Conservation (phyloP, 352 stramenopile species). For the Lagenidium sp. region DNA sequence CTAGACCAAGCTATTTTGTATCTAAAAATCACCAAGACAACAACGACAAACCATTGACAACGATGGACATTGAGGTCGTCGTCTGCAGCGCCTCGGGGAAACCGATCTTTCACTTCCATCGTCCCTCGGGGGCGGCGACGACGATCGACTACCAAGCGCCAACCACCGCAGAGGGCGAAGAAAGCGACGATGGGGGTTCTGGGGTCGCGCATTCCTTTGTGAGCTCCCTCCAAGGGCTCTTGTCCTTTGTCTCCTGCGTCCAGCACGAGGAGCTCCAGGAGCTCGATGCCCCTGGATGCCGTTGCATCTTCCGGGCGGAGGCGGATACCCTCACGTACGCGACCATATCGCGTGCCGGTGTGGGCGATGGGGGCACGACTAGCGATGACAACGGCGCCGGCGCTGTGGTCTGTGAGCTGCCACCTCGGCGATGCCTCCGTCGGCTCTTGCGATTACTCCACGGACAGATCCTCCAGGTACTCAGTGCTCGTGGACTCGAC, state of each 20-base stretch:
- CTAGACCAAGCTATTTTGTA: too few relatives aligned
- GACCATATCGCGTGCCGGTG: conserved; percentile 26
- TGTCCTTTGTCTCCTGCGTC: conserved; percentile 49
- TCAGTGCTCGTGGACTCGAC: conserved; percentile 50
- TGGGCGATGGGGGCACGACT: too few relatives aligned
- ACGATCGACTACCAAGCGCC: too few relatives aligned
- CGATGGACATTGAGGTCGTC: conserved; percentile 35
- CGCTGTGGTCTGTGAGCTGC: background rate
- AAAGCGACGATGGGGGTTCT: conserved; percentile 3
- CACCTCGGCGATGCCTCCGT: conserved; percentile 22
- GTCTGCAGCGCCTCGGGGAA: conserved; percentile 53
- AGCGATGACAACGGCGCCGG: background rate
- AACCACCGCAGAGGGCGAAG: too few relatives aligned
- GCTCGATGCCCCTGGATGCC: conserved; percentile 25
- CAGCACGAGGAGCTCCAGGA: conserved; percentile 49
- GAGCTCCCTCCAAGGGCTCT: conserved; percentile 51
- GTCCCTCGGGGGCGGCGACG: too few relatives aligned
- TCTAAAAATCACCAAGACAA: too few relatives aligned
- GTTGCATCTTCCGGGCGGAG: conserved; percentile 35
- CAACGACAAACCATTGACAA: too few relatives aligned
- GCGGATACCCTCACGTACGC: conserved; percentile 40
- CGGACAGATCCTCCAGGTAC: conserved; percentile 47
- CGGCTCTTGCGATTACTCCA: conserved; percentile 41
- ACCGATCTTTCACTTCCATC: conserved; percentile 38
- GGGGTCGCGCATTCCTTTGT: conserved; percentile 33